Base-by-base conservation (phyloP, 768 basidiomycete species). In the Mycena maculata region DNA sequence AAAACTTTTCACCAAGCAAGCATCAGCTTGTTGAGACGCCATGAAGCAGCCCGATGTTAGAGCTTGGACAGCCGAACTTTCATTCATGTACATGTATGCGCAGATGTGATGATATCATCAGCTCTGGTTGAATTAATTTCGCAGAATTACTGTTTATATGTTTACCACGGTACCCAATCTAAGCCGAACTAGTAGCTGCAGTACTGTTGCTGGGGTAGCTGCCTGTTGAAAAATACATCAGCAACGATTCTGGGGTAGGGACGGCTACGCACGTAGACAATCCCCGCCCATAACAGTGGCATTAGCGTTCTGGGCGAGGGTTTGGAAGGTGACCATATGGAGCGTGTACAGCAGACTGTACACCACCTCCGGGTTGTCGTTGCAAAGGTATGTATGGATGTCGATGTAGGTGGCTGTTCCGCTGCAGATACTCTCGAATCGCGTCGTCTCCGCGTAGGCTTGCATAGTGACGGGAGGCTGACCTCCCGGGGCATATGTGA, bases 381-480 rank as follows among this genome's bases (percentile, higher is more conserved):
- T 31, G 49, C 49, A 50, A 9, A 33, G 12, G 31, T 50, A 50
- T 8, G 49, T 33, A 33, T 4, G 2, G 49, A 33, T 20, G 20
- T 50, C 49, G 30, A 50, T 50, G 49, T 50, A 50, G 16, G 49
- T 50, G 16, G 49, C 49, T 16, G 28, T 50, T 50, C 49, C 49
- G 18, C 30, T 33, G 25, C 47, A 48, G 25, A 48, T 20, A 20
- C 44, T 45, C 44, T 45, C 44, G 20, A 45, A 45, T 20, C 47
- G 47, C 47, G 18, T 49, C 47, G 49, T 50, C 30, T 50, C 28
- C 30, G 30, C 49, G 49, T 50, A 50, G 2, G 16, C 30, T 15
- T 7, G 4, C 15, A 50, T 7, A n/a, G 30, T 18, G 30, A 12
- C 4, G 28, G 49, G 49, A n/a, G 30, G 10, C 30, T 31, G 28